These are phyloP conservation scores for Phytopythium vexans DNA, from an alignment of 352 stramenopile species.

Conservation along the genomic window DNA sequence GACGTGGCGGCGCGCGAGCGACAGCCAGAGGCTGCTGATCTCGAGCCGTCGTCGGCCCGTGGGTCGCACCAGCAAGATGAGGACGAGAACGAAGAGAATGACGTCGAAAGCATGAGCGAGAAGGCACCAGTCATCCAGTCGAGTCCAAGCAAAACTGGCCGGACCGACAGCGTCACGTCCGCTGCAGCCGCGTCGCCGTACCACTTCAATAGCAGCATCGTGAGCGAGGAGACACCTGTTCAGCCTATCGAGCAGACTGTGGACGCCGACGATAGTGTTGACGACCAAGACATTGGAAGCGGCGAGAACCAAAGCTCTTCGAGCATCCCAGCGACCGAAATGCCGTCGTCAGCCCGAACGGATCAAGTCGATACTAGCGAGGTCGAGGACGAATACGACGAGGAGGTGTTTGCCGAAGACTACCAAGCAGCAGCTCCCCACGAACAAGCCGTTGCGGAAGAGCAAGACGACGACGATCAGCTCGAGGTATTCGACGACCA, in stretches of 20 bases:
- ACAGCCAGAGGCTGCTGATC: background rate
- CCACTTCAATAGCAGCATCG: background rate
- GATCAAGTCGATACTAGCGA: constrained; percentile 9
- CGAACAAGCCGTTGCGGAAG: constrained; percentile 1
- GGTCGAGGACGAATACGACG: constrained; percentile 3
- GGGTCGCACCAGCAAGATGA: constrained; percentile 14
- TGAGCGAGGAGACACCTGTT: background rate
- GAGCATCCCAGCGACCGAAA: background rate
- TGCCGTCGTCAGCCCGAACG: background rate
- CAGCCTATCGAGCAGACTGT: background rate
- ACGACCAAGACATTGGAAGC: background rate
- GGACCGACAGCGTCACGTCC: constrained; percentile 4
- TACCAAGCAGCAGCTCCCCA: constrained; percentile 5
- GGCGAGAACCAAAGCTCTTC: background rate
- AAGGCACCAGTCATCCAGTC: constrained; percentile 1
- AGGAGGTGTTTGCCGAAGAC: constrained; percentile 18
- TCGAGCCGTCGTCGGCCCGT: background rate
- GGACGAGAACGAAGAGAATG: constrained; percentile 6
- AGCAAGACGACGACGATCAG: constrained; percentile 31
- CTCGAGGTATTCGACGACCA: constrained; percentile 39
- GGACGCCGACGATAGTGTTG: background rate
- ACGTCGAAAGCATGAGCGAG: constrained; percentile 7
- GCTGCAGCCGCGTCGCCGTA: background rate
- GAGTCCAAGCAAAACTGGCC: background rate
- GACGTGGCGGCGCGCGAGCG: constrained; percentile 23